phyloP scores from a whole-genome alignment of 768 basidiomycete genomes.

The Kwoniella botswanensis region DNA sequence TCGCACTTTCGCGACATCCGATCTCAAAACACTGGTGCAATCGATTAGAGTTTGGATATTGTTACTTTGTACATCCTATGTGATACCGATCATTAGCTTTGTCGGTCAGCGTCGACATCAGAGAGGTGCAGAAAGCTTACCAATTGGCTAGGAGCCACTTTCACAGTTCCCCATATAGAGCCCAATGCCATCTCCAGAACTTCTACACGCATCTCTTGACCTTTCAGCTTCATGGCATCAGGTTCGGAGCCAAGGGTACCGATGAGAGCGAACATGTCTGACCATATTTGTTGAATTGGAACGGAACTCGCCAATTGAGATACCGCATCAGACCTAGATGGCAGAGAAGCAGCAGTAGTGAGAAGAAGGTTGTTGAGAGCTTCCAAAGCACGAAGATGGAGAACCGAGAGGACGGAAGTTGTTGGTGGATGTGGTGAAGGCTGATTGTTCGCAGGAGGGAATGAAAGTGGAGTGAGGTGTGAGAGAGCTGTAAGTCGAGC shows the following conservation, averaged over 20 bases:
- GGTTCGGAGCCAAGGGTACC: slow-evolving; percentile 42
- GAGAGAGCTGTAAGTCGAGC: slow-evolving; percentile 67
- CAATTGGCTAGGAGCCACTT: slow-evolving; percentile 71
- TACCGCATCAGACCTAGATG: slow-evolving; percentile 54
- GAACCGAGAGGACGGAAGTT: slow-evolving; percentile 79
- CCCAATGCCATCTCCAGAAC: slow-evolving; percentile 65
- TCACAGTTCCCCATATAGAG: slow-evolving; percentile 85
- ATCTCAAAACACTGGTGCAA: slow-evolving; percentile 66
- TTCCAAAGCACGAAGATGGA: slow-evolving; percentile 84
- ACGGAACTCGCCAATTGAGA: slow-evolving; percentile 57
- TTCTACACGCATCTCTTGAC: slow-evolving; percentile 74
- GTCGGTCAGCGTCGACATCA: background rate
- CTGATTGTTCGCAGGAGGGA: slow-evolving; percentile 68
- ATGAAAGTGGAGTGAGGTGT: slow-evolving; percentile 78
- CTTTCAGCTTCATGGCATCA: slow-evolving; percentile 49
- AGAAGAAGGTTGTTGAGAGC: slow-evolving; percentile 89
- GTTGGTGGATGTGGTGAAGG: slow-evolving; percentile 84
- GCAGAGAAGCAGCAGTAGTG: slow-evolving; percentile 64
- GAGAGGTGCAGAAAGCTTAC: slow-evolving; percentile 58
- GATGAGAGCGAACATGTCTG: slow-evolving; percentile 51
- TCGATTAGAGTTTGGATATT: slow-evolving; percentile 66
- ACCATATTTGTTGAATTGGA: slow-evolving; percentile 67
- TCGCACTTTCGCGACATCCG: slow-evolving; percentile 69
- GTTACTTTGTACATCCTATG: slow-evolving; percentile 65
- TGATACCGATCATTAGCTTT: slow-evolving; percentile 13